A percentile compares a stretch with the other conserved stretches of the same genome.
Conservation (phyloP, 2,329 filamentous ascomycete genomes). For the Sphaceloma murrayae region DNA sequence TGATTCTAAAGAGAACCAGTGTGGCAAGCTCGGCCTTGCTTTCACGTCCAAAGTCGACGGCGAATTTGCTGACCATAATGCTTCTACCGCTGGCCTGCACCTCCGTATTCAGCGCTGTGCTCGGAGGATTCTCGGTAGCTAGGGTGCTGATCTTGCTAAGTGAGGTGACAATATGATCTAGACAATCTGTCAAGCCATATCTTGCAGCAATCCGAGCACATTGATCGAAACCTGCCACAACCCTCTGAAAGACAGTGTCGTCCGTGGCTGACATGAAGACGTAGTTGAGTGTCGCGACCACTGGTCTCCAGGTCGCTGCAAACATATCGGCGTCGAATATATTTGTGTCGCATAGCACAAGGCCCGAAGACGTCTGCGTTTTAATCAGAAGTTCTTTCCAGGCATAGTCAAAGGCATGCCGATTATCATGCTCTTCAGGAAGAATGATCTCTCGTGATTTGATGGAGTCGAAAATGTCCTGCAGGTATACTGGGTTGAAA, state of each 20-base stretch:
- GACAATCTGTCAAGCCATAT: conserved; percentile 71
- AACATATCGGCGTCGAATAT: conserved; percentile 98
- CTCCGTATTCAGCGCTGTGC: conserved; percentile 86
- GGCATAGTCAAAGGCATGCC: conserved; percentile 91
- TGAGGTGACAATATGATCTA: conserved; percentile 88
- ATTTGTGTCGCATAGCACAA: conserved; percentile 79
- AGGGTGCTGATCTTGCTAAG: conserved; percentile 85
- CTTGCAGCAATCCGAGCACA: conserved; percentile 85
- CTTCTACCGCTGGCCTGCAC: conserved; percentile 84
- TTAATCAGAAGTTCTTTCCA: conserved; percentile 93
- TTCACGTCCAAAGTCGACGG: conserved; percentile 88
- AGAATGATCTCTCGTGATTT: conserved; percentile 90
- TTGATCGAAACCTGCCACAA: conserved; percentile 91
- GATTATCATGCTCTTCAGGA: conserved; percentile 93
- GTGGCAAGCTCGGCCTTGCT: conserved; percentile 90
- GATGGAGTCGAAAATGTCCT: conserved; percentile 84
- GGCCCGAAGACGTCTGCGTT: conserved; percentile 61
- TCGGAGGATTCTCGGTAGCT: conserved; percentile 63
- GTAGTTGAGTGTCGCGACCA: conserved; percentile 89
- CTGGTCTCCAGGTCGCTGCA: conserved; percentile 85
- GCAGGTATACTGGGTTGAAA: conserved; percentile 73
- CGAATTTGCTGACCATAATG: conserved; percentile 97
- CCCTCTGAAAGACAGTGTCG: conserved; percentile 85
- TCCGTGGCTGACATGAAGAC: conserved; percentile 99
- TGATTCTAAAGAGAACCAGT: conserved; percentile 86